Evolutionary conservation across 2,329 filamentous ascomycete genomes (phyloP), one percentile per base, ranked within the genome.

Genomic region (Gnomoniopsis sp.): DNA sequence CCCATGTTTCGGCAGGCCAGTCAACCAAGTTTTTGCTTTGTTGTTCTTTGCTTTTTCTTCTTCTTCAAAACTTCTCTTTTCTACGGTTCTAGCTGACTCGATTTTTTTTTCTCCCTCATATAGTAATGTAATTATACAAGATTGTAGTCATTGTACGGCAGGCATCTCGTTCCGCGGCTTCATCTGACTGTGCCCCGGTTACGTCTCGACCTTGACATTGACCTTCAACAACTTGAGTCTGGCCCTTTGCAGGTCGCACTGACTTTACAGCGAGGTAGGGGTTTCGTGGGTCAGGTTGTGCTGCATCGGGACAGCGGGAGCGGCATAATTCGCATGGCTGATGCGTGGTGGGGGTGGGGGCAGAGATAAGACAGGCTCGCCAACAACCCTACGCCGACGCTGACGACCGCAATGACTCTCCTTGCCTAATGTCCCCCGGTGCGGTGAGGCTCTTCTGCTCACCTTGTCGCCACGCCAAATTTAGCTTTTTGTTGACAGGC

Each of bases 361-460:
- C 19, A 34, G 19, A 57, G 58, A 60, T 60, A 60, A 60, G 58
- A 52, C 34, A 41, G 36, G 17, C 26, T 30, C 8, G n/a, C 8
- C 26, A 8, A 4, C 4, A 30, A 30, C 26, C 26, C 26, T 30
- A 30, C 26, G 26, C 26, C 26, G 26, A 30, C 26, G 26, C 26
- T 4, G 8, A 30, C 4, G 26, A 30, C 26, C 26, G 26, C 26
- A 4, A 8, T 30, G 26, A 30, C 26, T 8, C 26, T 30, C 8
- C 26, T 8, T 8, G 8, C 26, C 26, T 30, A 30, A 30, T 30
- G 26, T 26, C 36, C 49, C 15, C 49, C 49, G n/a, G 22, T 19
- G 36, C 49, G 33, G 49, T 51, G 33, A 51, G 23, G 49, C 33
- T 49, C 12, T n/a, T 41, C 12, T 12, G 38, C n/a, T 15, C 38